Evolutionary conservation across 2,329 filamentous ascomycete genomes (phyloP), one percentile per base, ranked within the genome.

Genomic region (Lachnellula hyalina): DNA sequence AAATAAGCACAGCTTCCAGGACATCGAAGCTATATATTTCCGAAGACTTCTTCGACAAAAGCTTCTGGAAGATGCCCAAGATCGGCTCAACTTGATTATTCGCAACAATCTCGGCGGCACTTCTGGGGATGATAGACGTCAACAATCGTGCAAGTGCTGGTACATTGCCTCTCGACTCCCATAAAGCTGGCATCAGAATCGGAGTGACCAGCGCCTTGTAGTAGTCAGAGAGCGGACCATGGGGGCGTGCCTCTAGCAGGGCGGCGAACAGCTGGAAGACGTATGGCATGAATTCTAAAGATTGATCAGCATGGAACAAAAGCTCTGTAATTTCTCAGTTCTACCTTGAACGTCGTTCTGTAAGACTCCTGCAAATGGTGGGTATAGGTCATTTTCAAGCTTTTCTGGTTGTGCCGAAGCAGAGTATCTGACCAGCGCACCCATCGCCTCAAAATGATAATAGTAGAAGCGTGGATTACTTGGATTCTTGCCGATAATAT

Each of bases 391-490:
- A 57, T 85, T 80, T 68, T 96, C 90, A 49, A 97, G 81, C 64
- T 87, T 84, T 28, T 83, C 80, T 9, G 89, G 83, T 61, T 89
- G 83, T 3, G 79, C 77, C 58, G 75, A 86, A 68, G 78, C 89
- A 74, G 79, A 85, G 78, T 80, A 90, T 74, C 77, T 84, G 53
- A 97, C 89, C 47, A 99, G 79, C 15, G 94, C 93, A 35, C 94
- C 94, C 46, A 99, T 76, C 3, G 90, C 89, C 75, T 99, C 94
- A 60, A 99, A 99, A 70, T 96, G 90, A 72, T 93, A 99, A 76
- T 99, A 99, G 74, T 96, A 96, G 75, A 99, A 99, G 12, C 90
- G 84, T 2, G 94, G 94, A 72, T 99, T 99, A 75, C 92, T 96
- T 0, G 94, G 94, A 72, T 99, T 99, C 64, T 87, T 83, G 68